Base-by-base conservation (phyloP, 1,284 basidiomycete genomes). In the Ceratobasidium sp. region DNA sequence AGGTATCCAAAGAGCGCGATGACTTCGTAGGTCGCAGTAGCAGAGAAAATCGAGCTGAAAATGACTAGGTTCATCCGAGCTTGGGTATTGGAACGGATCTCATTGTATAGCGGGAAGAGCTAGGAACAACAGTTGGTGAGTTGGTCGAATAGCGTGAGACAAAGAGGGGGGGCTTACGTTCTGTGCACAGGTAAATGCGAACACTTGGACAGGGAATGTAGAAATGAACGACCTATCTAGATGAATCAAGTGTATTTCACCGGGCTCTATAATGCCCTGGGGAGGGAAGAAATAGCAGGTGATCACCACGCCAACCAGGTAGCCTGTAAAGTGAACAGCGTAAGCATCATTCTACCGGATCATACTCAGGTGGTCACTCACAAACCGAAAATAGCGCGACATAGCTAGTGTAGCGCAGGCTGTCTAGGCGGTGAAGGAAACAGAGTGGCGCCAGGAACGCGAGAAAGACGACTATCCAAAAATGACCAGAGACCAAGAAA, bases 81-180 rank as follows among this genome's bases (percentile, higher is more conserved):
- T 80, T 98, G 95, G 0, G 88, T 89, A 79, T 96, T 97, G 67
- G 85, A 84, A 76, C 87, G 85, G 38, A 99, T 86, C 82, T 99
- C 98, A 80, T 98, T 98, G 85, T 92, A 98, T 64, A 98, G 90
- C 1, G 96, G 93, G 82, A 96, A 96, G 41, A 96, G 82, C 93
- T 95, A 74, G 7, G 58, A 54, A 49, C 32, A 2, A 59, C 72
- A 67, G n/a, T n/a, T 76, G 77, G 78, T 78, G 73, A 77, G 78
- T 71, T 41, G 5, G 74, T n/a, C n/a, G n/a, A 55, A 70, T 73
- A 73, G 74, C 74, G 59, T 23, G 14, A 52, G 7, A 70, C n/a
- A n/a, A 49, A 46, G 28, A 63, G 50, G 46, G 59, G 64, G 32
- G 16, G 80, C 89, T 77, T 80, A 95, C 94, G 79, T 97, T 96